phyloP scores from a whole-genome alignment of 2,329 filamentous ascomycete genomes.

The Pseudocercospora vitis region DNA sequence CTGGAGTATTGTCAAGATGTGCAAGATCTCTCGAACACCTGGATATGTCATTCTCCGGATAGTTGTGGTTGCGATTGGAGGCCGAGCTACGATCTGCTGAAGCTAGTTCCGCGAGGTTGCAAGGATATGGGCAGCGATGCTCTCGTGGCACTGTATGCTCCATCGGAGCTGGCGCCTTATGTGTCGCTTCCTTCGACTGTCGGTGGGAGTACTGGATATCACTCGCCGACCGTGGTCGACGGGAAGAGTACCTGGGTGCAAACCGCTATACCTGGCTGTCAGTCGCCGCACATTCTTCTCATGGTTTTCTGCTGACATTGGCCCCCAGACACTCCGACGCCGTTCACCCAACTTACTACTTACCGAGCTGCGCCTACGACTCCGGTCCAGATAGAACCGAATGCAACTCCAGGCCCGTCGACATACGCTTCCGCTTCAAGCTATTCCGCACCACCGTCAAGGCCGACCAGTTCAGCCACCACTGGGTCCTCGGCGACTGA shows the following conservation, averaged over 20 bases:
- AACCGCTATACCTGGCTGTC: slow-evolving; percentile 30
- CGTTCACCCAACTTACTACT: slow-evolving; percentile 26
- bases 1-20: slow-evolving; percentile 33
- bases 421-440: slow-evolving; percentile 20
- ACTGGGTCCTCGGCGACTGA: neutral
- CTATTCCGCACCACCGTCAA: slow-evolving; percentile 11
- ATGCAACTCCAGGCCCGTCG: slow-evolving; percentile 24
- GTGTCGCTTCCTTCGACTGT: slow-evolving; percentile 31
- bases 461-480: neutral
- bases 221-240: slow-evolving; percentile 24
- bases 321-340: slow-evolving; percentile 24
- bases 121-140: slow-evolving; percentile 35
- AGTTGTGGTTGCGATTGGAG: slow-evolving; percentile 35
- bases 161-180: slow-evolving; percentile 30
- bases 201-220: slow-evolving; percentile 33
- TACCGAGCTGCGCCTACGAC: slow-evolving; percentile 26
- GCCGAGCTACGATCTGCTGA: slow-evolving; percentile 23
- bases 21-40: slow-evolving; percentile 29
- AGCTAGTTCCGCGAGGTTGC: slow-evolving; percentile 29
- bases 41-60: slow-evolving; percentile 36
- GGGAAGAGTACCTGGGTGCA: slow-evolving; percentile 29
- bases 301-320: slow-evolving; percentile 6
- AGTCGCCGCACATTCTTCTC: slow-evolving; percentile 9
- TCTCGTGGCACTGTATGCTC: slow-evolving; percentile 35
- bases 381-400: slow-evolving; percentile 19